phyloP scores from a whole-genome alignment of 768 basidiomycete species.

The Termitomyces eurrhizus region DNA sequence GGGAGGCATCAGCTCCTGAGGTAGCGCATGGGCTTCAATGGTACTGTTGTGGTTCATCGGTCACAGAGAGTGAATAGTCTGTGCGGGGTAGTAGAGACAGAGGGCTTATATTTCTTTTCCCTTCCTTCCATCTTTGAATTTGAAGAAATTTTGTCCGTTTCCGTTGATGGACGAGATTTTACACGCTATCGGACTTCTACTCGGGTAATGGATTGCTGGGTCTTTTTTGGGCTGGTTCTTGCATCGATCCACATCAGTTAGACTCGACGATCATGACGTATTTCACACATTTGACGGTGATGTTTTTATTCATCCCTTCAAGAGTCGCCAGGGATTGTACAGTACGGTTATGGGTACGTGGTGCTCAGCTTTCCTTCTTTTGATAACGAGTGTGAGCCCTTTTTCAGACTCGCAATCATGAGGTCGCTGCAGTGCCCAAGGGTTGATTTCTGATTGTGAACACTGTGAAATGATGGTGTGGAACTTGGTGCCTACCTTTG shows the following conservation, averaged over 20 bases:
- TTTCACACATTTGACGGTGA: neutral
- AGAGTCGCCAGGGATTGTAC: neutral
- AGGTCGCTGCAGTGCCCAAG: neutral
- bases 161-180: neutral
- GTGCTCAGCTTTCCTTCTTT: neutral
- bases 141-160: too few species aligned
- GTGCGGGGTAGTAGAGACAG: too few species aligned
- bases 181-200: neutral
- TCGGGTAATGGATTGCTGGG: neutral
- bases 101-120: neutral
- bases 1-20: too few species aligned
- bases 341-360: neutral
- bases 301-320: neutral
- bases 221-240: neutral
- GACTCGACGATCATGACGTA: neutral
- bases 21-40: too few species aligned
- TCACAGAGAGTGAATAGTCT: neutral
- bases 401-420: neutral
- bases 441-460: too few species aligned
- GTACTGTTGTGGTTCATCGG: too few species aligned
- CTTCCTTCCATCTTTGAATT: neutral
- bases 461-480: neutral
- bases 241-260: neutral
- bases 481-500: too few species aligned
- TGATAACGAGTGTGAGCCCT: neutral